phyloP scores from a whole-genome alignment of 345 rosid species.

The Salix dunnii region DNA sequence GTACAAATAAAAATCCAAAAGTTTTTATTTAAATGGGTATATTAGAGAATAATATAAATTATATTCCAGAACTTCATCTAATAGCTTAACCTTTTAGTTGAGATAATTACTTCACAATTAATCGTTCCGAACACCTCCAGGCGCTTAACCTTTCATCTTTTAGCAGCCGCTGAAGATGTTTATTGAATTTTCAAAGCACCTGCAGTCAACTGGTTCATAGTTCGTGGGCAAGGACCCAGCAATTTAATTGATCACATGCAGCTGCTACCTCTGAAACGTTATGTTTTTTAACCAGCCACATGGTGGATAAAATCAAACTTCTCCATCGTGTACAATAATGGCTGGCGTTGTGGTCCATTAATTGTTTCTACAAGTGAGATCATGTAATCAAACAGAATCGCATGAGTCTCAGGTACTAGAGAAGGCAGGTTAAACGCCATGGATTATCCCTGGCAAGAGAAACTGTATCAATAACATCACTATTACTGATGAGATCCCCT shows the following conservation, averaged over 20 bases:
- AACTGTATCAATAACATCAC: conserved; percentile 38
- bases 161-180: neutral
- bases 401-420: conserved; percentile 36
- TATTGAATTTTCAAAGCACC: conserved; percentile 2
- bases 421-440: conserved; percentile 46
- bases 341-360: neutral
- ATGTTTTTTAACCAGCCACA: conserved; percentile 8
- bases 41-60: too few relatives aligned
- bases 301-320: conserved; percentile 12
- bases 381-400: conserved; percentile 56
- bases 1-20: too few relatives aligned
- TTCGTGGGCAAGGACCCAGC: conserved; percentile 2
- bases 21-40: too few relatives aligned
- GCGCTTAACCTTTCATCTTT: conserved; percentile 1
- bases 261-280: conserved; percentile 13
- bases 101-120: too few relatives aligned
- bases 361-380: conserved; percentile 33
- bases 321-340: conserved; percentile 20
- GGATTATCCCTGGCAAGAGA: conserved; percentile 55
- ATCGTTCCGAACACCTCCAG: neutral
- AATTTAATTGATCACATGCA: conserved; percentile 23
- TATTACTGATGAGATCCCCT: conserved; percentile 48
- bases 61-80: too few relatives aligned
- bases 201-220: neutral
- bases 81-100: too few relatives aligned